Evolutionary conservation across 2,329 filamentous ascomycete species (phyloP).

Genomic region (Bertia moriformis): DNA sequence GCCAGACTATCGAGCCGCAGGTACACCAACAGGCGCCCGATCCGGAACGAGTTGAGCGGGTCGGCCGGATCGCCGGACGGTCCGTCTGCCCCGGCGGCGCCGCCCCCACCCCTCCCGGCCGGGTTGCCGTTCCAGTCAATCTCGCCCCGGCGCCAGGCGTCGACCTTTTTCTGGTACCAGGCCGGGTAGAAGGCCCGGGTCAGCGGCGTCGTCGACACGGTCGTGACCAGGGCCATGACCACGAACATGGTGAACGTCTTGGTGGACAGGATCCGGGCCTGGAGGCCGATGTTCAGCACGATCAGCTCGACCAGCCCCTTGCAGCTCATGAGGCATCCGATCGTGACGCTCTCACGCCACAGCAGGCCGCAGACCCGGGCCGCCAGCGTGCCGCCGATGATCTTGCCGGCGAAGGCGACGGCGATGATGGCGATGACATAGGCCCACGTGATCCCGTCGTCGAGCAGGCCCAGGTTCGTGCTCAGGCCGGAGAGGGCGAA

Average conservation of each 20-base stretch:
- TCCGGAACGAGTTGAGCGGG: conserved; percentile 31
- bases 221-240: conserved; percentile 81
- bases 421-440: conserved; percentile 75
- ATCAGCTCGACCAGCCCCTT: conserved; percentile 91
- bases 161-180: conserved; percentile 41
- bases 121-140: conserved; percentile 73
- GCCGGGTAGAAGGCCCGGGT: conserved; percentile 61
- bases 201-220: conserved; percentile 68
- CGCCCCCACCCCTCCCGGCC: conserved; percentile 11
- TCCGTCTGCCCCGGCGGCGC: conserved; percentile 1
- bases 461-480: conserved; percentile 72
- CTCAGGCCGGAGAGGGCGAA: conserved; percentile 83
- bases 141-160: conserved; percentile 58
- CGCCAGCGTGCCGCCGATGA: conserved; percentile 67
- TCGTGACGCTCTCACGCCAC: conserved; percentile 80
- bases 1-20: conserved; percentile 75
- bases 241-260: conserved; percentile 91
- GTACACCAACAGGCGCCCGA: conserved; percentile 60
- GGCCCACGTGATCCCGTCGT: conserved; percentile 72
- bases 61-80: conserved; percentile 29
- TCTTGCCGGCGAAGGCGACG: conserved; percentile 74
- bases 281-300: conserved; percentile 60
- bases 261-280: conserved; percentile 66
- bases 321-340: conserved; percentile 88
- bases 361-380: conserved; percentile 63